Conservation (phyloP, 225 moss, liverwort and hornwort species). For the Pleurozium schreberi region DNA sequence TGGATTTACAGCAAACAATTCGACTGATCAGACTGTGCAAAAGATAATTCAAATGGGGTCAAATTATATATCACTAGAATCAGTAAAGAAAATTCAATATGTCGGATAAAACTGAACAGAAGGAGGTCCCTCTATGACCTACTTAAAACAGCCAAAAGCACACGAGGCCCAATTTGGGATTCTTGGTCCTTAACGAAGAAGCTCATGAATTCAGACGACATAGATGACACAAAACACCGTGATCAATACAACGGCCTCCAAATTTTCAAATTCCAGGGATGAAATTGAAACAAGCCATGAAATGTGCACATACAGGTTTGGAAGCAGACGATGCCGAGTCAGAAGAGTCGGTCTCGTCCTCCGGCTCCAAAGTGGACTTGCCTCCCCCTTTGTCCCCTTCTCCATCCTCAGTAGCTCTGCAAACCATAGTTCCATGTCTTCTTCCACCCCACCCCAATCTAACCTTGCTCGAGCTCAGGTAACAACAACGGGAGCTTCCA, state of each 20-base stretch:
- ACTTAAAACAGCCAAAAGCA: background rate
- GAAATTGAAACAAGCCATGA: background rate
- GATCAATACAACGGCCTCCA: background rate
- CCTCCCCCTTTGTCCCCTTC: constrained; percentile 34
- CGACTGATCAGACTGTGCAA: background rate
- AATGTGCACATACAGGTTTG: constrained; percentile 11
- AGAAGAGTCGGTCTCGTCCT: constrained; percentile 24
- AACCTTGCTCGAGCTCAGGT: background rate
- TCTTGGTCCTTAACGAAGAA: background rate
- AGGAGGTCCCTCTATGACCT: background rate
- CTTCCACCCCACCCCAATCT: background rate
- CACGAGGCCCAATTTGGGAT: background rate
- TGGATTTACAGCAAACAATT: background rate
- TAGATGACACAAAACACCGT: background rate
- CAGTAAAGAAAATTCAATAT: background rate
- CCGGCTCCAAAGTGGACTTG: constrained; percentile 30
- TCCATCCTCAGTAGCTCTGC: constrained; percentile 16
- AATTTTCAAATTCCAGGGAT: background rate
- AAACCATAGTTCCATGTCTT: constrained; percentile 5
- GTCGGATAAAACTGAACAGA: background rate
- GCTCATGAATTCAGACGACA: background rate
- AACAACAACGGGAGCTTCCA: background rate
- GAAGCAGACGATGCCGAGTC: background rate
- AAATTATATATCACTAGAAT: background rate
- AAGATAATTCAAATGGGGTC: background rate